These are phyloP conservation scores for Dactylonectria estremocensis DNA, from an alignment of 2,329 filamentous ascomycete genomes.

Conservation along the genomic window DNA sequence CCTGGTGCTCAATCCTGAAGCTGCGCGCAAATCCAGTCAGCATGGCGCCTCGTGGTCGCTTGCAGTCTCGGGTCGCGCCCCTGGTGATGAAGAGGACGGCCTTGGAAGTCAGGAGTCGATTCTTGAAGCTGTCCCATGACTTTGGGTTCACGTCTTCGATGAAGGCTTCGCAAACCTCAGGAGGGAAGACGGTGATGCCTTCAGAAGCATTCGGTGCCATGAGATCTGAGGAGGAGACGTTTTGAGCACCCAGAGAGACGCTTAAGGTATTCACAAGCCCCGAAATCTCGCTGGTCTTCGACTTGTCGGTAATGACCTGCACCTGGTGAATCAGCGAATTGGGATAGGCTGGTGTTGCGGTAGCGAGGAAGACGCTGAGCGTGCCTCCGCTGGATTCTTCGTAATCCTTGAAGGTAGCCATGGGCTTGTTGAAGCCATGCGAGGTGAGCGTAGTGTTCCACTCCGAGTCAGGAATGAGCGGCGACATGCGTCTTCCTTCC, in stretches of 20 bases:
- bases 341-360: conserved; percentile 8
- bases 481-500: conserved; percentile 28
- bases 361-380: conserved; percentile 20
- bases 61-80: conserved; percentile 14
- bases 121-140: conserved; percentile 20
- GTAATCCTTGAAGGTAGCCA: conserved; percentile 22
- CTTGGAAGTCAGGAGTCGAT: conserved; percentile 14
- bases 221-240: conserved; percentile 3
- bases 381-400: conserved; percentile 9
- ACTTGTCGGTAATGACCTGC: conserved; percentile 9
- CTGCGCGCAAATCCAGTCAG: conserved; percentile 21
- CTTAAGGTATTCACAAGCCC: conserved; percentile 12
- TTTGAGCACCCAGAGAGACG: conserved; percentile 11
- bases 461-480: conserved; percentile 16
- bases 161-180: conserved; percentile 22
- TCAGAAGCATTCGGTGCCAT: background rate
- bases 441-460: conserved; percentile 6
- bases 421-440: conserved; percentile 7
- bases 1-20: conserved; percentile 22
- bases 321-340: conserved; percentile 17
- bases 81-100: conserved; percentile 19
- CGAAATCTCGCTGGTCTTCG: conserved; percentile 2
- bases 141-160: conserved; percentile 18
- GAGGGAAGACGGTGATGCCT: conserved; percentile 22
- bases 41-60: conserved; percentile 20